A percentile compares a stretch with the other conserved stretches of the same genome.
These are phyloP conservation scores for Backusella tuberculispora DNA, from an alignment of 192 early-diverging fungal genomes.

Conservation along the genomic window DNA sequence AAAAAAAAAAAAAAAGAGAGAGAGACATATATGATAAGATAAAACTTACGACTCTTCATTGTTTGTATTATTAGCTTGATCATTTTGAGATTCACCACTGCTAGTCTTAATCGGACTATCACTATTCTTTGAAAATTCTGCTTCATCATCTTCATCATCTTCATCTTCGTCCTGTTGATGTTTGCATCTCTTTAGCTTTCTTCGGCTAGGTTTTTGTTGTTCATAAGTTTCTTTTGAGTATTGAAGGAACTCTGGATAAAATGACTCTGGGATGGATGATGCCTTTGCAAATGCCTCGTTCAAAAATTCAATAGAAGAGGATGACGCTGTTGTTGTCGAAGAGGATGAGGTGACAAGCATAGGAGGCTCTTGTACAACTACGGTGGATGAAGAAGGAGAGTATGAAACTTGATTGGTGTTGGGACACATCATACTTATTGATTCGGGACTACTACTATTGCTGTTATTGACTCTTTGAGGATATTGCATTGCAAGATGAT, in stretches of 20 bases:
- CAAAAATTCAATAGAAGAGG: slow-evolving; percentile 36
- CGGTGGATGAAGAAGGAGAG: slow-evolving; percentile 7
- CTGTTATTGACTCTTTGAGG: not conserved
- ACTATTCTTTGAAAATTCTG: no score
- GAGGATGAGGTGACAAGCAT: slow-evolving; percentile 37
- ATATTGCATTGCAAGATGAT: not conserved
- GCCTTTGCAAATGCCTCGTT: slow-evolving; percentile 40
- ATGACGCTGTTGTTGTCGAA: slow-evolving; percentile 34
- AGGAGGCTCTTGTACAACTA: slow-evolving; percentile 23
- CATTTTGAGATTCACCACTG: no score
- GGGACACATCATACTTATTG: slow-evolving; percentile 14
- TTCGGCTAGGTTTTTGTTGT: slow-evolving; percentile 27
- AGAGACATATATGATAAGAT: not conserved
- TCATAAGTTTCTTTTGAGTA: slow-evolving; percentile 42
- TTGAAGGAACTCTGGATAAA: slow-evolving; percentile 42
- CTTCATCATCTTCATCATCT: slow-evolving; percentile 23
- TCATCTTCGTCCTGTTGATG: slow-evolving; percentile 12
- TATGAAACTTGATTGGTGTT: not conserved
- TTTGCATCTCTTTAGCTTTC: slow-evolving; percentile 13
- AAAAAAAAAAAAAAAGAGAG: slow-evolving; percentile 19
- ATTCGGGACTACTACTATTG: slow-evolving; percentile 4
- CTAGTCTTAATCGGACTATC: no score
- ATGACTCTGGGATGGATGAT: slow-evolving; percentile 39
- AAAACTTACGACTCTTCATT: no score
- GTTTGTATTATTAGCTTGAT: no score